Base-by-base conservation (phyloP, 1,284 basidiomycete species). In the Microbotryum scabiosae region DNA sequence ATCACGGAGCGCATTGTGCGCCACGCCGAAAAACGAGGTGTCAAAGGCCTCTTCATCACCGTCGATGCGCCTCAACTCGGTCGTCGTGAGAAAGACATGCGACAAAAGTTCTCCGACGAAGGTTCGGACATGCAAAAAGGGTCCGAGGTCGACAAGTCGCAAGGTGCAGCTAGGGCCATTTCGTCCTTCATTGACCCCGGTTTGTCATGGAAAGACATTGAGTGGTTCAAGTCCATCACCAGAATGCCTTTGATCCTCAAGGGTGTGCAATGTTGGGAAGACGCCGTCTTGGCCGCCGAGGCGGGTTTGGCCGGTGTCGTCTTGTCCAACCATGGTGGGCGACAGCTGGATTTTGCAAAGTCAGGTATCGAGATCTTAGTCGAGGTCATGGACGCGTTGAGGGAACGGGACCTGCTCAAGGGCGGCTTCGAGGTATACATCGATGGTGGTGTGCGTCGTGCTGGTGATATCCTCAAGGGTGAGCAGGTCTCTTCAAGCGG, bases 151-250 rank as follows among this genome's bases (percentile, higher is more conserved):
- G 85, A 93, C 72, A 82, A 89, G 50, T 86, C 87, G 46, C 88
- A 94, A 74, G 92, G 92, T 52, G 93, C 90, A 5, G 92, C 93
- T 2, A 80, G 91, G 62, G 92, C 93, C n/a, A 97, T 97, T 70
- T 74, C 92, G 82, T 88, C 87, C 5, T 97, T 97, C 77, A 97
- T 97, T 69, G 93, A 97, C 75, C 89, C 93, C 0, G 82, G 83
- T 7, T 78, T 97, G 59, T 82, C 82, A 64, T 97, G 93, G 93
- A 32, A 25, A 28, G 51, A 52, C 32, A 32, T 52, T 10, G 23
- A 21, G 23, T 32, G n/a, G 30, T 26, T 52, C 25, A 52, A 21
- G 12, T 26, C 25, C 25, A 23, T 36, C 45, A 36, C 28, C 25
- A 28, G n/a, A 2, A 90, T 96, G 88, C 90, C 92, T 18, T 78